Percentiles rank a stretch among this genome's conserved stretches.
phyloP scores from a whole-genome alignment of 2,329 filamentous ascomycete genomes.

The Paecilomyces niveus region DNA sequence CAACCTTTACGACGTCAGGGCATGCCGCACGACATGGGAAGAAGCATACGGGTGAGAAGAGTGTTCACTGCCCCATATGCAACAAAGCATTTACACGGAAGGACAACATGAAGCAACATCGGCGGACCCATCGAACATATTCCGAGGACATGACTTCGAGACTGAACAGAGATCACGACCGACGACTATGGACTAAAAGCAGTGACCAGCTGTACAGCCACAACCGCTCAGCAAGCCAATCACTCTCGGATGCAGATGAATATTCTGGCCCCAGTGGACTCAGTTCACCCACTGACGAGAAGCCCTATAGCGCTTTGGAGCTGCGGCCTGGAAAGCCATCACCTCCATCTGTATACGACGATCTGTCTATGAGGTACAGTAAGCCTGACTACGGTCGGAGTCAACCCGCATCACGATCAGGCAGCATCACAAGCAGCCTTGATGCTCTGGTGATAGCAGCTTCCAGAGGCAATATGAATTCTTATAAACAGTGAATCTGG shows the following conservation, averaged over 20 bases:
- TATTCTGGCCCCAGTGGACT: not conserved
- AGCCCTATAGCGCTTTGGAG: not conserved
- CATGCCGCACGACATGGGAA: slow-evolving; percentile 62
- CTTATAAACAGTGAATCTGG: not conserved
- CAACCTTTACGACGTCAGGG: slow-evolving; percentile 61
- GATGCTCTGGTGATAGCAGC: not conserved
- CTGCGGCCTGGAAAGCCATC: not conserved
- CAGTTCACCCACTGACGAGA: not conserved
- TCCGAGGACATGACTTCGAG: slow-evolving; percentile 24
- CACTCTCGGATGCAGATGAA: not conserved
- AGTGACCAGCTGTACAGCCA: not conserved
- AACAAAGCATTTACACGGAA: slow-evolving; percentile 63
- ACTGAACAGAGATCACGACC: slow-evolving; percentile 8
- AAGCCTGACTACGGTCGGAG: not conserved
- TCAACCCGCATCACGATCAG: not conserved
- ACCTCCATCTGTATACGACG: not conserved
- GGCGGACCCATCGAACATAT: slow-evolving; percentile 48
- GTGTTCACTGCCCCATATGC: slow-evolving; percentile 60
- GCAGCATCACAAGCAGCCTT: not conserved
- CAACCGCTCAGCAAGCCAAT: not conserved
- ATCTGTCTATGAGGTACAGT: not conserved
- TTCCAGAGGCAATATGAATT: not conserved
- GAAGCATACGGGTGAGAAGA: slow-evolving; percentile 63
- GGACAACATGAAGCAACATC: slow-evolving; percentile 65
- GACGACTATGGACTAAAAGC: not conserved